Base-by-base conservation (phyloP, 1,284 basidiomycete genomes). In the Leccinum laetum region DNA sequence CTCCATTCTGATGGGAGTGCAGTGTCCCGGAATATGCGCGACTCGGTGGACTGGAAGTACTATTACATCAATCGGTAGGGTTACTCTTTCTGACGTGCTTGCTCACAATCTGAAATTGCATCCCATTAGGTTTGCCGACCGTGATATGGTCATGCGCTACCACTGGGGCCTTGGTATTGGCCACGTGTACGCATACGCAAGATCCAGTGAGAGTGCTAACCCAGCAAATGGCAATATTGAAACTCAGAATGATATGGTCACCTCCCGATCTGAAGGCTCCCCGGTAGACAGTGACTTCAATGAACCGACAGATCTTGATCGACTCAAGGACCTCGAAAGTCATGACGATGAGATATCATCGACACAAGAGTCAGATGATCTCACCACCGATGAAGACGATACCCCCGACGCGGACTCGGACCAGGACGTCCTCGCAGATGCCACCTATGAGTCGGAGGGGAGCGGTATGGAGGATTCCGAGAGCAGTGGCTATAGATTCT, bases 101-200 rank as follows among this genome's bases (percentile, higher is more conserved):
- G 13, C 7, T 53, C 21, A 53, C 49, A 24, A 53, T 14, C 49
- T 53, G 49, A 53, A 53, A 14, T 53, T 53, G 10, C 11, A 52
- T 46, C 49, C 13, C 18, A 13, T 13, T 41, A 68, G 67, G 2
- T 68, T 68, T 44, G 52, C 57, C 13, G 67, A 68, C 46, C 62
- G 39, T 6, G 66, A 67, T 3, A 67, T 67, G 65, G 16, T 64
- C 13, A 62, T 68, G 60, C 24, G 56, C 5, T 68, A 68, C 4
- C 35, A 63, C 14, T 63, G 57, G 21, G 62, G 62, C 8, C 35
- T 60, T 11, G 49, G 49, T 53, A 21, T 53, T 53, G 49, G 49
- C 21, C 49, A 53, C 10, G 13, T 53, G 49, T 53, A 53, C 13
- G 49, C 49, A 24, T 24, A 52, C 85, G 64, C 46, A 52, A 52